phyloP scores from a whole-genome alignment of 2,329 filamentous ascomycete species.

The Beauveria australis region DNA sequence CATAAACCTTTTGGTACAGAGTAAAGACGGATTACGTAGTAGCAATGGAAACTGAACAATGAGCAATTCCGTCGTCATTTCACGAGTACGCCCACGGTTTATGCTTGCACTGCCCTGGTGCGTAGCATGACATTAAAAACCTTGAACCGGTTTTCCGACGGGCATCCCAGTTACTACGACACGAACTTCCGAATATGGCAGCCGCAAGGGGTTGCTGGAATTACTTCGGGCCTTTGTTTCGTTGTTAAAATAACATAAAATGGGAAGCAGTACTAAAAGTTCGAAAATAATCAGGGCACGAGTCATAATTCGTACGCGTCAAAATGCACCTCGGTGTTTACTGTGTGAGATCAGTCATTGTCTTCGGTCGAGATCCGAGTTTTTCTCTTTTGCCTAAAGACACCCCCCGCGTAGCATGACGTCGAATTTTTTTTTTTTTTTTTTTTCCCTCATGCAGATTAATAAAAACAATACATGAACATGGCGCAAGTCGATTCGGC shows the following conservation, averaged over 20 bases:
- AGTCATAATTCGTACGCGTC: not conserved
- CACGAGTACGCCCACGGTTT: not conserved
- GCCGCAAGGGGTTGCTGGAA: not conserved
- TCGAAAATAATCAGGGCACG: not conserved
- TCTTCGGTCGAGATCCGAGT: slow-evolving; percentile 9
- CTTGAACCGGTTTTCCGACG: slow-evolving; percentile 1
- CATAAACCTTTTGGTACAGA: not conserved
- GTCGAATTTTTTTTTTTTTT: not conserved
- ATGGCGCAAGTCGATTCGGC: too few species aligned
- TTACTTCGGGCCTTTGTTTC: not conserved
- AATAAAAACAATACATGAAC: not conserved
- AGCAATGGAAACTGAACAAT: too few species aligned
- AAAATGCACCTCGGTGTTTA: slow-evolving; percentile 7
- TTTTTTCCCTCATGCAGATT: too few species aligned
- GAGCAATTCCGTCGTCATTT: not conserved
- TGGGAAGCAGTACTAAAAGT: not conserved
- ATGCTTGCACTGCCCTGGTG: not conserved
- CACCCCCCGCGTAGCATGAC: not conserved
- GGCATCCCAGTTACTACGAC: not conserved
- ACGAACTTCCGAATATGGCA: not conserved
- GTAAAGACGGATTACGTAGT: too few species aligned
- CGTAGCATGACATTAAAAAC: not conserved
- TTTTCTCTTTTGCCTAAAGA: not conserved
- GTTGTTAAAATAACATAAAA: not conserved
- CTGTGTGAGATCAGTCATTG: not conserved